Evolutionary conservation across 306 rosid species (phyloP), one percentile per base, ranked within the genome.

Genomic region (Amphicarpaea edgeworthii): DNA sequence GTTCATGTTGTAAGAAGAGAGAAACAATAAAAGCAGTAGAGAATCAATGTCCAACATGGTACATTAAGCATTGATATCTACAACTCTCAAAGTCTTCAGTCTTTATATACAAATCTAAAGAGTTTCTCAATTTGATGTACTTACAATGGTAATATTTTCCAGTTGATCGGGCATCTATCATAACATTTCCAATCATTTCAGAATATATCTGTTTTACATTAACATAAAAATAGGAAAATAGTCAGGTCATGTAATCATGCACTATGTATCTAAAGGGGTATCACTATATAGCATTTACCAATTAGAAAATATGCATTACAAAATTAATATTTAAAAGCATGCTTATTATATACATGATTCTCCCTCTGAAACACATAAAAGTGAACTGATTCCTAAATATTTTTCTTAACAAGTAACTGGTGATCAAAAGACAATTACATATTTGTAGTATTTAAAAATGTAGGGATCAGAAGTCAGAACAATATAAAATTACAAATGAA

Each of bases 161-260:
- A 17, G 97, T 95, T 76, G 99, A 95, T 55, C 97, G 90, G 21
- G 99, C 99, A 89, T 95, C 99, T 23, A 86, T 81, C 97, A 95
- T 95, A 82, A 95, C 97, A 86, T 95, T 95, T 78, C 99, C 99
- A 80, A 95, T 95, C 99, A 92, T 92, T 89, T 95, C 99, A n/a
- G 99, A 82, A 68, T 95, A 95, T 84, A 95, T 92, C 99, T 95
- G 92, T 80, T 82, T 64, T 60, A 51, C 32, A 57, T 63, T 68
- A 73, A 76, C 60, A 79, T 26, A 32, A 47, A 42, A 40, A 75
- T 3, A 38, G 34, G 43, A 70, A 65, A 58, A 61, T 45, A 32
- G 47, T 70, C 43, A 45, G 64, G 45, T 17, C 37, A 12, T 61
- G 55, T 58, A 49, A 57, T 3, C 57, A 63, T 32, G 71, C 72